Percentiles rank a stretch among this genome's conserved stretches.
Conservation (phyloP, 305 asterid species). For the Fraxinus platypoda region DNA sequence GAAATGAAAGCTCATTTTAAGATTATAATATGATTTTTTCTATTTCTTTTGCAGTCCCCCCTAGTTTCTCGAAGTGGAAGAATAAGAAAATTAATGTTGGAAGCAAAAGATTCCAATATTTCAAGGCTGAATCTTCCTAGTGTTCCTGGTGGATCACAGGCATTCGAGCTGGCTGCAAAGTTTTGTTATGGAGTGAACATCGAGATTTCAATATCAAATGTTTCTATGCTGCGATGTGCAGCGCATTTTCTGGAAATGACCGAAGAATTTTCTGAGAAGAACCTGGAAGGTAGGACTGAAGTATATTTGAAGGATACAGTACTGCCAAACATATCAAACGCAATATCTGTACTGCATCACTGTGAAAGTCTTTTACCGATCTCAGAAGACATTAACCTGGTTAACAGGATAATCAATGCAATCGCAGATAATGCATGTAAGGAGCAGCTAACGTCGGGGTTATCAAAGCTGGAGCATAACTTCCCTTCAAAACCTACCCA, state of each 20-base stretch:
- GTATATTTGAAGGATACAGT: constrained; percentile 53
- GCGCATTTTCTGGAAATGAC: constrained; percentile 85
- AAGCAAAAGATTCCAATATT: constrained; percentile 65
- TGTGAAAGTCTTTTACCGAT: constrained; percentile 63
- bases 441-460: constrained; percentile 80
- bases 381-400: constrained; percentile 63
- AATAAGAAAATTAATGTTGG: constrained; percentile 60
- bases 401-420: constrained; percentile 52
- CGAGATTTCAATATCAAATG: constrained; percentile 60
- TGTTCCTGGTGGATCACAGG: constrained; percentile 84
- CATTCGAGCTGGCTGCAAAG: constrained; percentile 85
- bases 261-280: constrained; percentile 73
- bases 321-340: constrained; percentile 58
- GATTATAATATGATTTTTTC: not conserved
- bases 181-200: constrained; percentile 79
- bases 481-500: constrained; percentile 42
- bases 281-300: constrained; percentile 69
- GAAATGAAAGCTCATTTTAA: not conserved
- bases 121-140: constrained; percentile 54
- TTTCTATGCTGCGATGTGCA: constrained; percentile 65
- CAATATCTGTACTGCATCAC: constrained; percentile 65
- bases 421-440: constrained; percentile 76
- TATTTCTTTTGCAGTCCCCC: constrained; percentile 57
- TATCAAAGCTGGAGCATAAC: constrained; percentile 74
- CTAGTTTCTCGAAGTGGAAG: constrained; percentile 80